Evolutionary conservation across 2,329 filamentous ascomycete genomes (phyloP).

Genomic region (Fusarium mangiferae): DNA sequence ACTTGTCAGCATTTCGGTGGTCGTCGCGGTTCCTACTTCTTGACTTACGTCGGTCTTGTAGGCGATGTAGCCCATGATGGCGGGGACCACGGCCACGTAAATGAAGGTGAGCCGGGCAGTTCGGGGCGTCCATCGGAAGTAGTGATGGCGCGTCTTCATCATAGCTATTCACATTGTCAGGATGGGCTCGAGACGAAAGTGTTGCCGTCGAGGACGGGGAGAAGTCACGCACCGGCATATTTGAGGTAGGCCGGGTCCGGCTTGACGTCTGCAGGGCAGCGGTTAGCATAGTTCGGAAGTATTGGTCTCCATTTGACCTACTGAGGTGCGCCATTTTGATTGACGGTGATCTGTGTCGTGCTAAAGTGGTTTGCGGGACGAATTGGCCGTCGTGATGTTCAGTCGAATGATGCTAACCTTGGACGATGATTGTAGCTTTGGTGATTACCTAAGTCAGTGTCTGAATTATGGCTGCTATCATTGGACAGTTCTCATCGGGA

Average conservation of each 20-base stretch:
- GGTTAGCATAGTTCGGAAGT: constrained; percentile 41
- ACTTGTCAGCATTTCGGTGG: constrained; percentile 35
- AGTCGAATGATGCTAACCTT: constrained; percentile 29
- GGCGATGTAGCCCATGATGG: constrained; percentile 74
- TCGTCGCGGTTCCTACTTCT: neutral
- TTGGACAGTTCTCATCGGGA: constrained; percentile 4
- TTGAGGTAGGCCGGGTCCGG: constrained; percentile 56
- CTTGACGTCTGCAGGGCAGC: constrained; percentile 50
- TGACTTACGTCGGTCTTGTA: constrained; percentile 86
- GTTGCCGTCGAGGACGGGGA: constrained; percentile 20
- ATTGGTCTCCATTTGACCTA: constrained; percentile 31
- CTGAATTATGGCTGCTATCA: constrained; percentile 14
- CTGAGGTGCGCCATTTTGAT: constrained; percentile 54
- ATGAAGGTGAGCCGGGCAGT: constrained; percentile 83
- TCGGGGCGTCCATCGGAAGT: constrained; percentile 91
- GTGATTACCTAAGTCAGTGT: constrained; percentile 32
- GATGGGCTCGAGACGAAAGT: neutral
- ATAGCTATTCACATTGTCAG: constrained; percentile 69
- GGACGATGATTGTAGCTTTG: constrained; percentile 35
- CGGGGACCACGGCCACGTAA: constrained; percentile 79
- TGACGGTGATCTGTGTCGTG: constrained; percentile 40
- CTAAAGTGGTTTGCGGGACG: constrained; percentile 31
- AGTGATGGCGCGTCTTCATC: constrained; percentile 86
- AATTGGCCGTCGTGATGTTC: constrained; percentile 42
- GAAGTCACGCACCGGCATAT: constrained; percentile 51